phyloP scores from a whole-genome alignment of 2,329 filamentous ascomycete genomes.

The Ceratocystis smalleyi region DNA sequence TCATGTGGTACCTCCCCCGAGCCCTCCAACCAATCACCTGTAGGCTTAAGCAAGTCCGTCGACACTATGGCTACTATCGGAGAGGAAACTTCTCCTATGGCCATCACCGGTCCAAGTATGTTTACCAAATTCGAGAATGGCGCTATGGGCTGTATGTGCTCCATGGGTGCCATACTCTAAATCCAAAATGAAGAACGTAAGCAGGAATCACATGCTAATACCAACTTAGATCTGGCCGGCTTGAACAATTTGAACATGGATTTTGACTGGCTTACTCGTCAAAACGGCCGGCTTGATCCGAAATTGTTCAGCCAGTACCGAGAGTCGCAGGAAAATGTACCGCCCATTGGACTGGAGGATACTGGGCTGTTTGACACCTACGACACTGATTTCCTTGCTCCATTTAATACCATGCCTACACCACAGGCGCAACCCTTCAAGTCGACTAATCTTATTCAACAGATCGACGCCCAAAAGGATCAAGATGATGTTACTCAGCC shows the following conservation, averaged over 20 bases:
- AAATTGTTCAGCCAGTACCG: slow-evolving; percentile 84
- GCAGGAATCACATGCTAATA: slow-evolving; percentile 14
- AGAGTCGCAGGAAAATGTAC: slow-evolving; percentile 69
- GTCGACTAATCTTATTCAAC: slow-evolving; percentile 6
- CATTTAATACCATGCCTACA: slow-evolving; percentile 50
- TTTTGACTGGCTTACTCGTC: slow-evolving; percentile 60
- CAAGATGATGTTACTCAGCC: slow-evolving; percentile 46
- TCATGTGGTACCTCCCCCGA: slow-evolving; percentile 68
- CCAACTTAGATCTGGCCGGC: slow-evolving; percentile 11
- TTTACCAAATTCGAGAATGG: background rate
- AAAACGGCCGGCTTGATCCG: slow-evolving; percentile 79
- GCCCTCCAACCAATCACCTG: slow-evolving; percentile 55
- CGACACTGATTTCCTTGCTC: slow-evolving; percentile 66
- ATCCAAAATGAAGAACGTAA: background rate
- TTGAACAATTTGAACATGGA: slow-evolving; percentile 26
- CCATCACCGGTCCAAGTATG: slow-evolving; percentile 17
- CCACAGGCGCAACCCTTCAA: slow-evolving; percentile 1
- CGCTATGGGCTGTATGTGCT: background rate
- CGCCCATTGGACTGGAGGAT: slow-evolving; percentile 32
- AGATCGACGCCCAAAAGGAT: slow-evolving; percentile 28
- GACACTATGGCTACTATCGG: slow-evolving; percentile 50
- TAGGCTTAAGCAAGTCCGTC: slow-evolving; percentile 42
- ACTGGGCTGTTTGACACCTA: slow-evolving; percentile 46
- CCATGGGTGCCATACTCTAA: background rate
- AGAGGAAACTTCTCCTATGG: slow-evolving; percentile 36